A percentile compares a stretch with the other conserved stretches of the same genome.
Evolutionary conservation across 2,329 filamentous ascomycete genomes (phyloP).

Genomic region (Pseudogymnoascus sp.): DNA sequence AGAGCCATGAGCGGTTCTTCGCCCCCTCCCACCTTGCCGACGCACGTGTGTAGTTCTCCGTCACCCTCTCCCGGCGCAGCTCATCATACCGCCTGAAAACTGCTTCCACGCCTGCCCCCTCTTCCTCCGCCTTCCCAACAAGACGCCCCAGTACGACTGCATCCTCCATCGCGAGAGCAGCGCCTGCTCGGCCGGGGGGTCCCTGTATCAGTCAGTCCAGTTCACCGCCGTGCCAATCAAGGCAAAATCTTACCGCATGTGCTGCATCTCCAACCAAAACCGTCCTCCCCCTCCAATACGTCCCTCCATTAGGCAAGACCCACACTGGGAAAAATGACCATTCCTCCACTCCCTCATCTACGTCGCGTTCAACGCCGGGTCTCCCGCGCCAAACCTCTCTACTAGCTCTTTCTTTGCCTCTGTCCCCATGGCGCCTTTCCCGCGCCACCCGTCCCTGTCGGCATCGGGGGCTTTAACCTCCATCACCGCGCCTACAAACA

Average conservation of each 20-base stretch:
- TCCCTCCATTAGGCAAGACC: slow-evolving; percentile 13
- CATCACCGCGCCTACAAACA: slow-evolving; percentile 17
- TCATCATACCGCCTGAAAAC: slow-evolving; percentile 21
- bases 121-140: slow-evolving; percentile 36
- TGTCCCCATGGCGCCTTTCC: slow-evolving; percentile 8
- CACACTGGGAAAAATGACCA: slow-evolving; percentile 18
- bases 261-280: slow-evolving; percentile 20
- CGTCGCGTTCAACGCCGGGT: slow-evolving; percentile 10
- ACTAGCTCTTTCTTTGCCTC: slow-evolving; percentile 13
- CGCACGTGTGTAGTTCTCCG: slow-evolving; percentile 33
- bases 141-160: slow-evolving; percentile 40
- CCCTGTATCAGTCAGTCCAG: slow-evolving; percentile 27
- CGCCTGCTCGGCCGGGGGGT: slow-evolving; percentile 45
- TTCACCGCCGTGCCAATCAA: neutral
- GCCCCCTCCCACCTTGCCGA: slow-evolving; percentile 21
- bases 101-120: slow-evolving; percentile 39
- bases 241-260: slow-evolving; percentile 14
- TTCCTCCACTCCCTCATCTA: slow-evolving; percentile 12
- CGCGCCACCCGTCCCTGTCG: slow-evolving; percentile 17
- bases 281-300: slow-evolving; percentile 13
- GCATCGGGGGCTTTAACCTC: slow-evolving; percentile 10
- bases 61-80: slow-evolving; percentile 26
- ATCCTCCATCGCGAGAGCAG: slow-evolving; percentile 47
- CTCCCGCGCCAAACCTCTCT: slow-evolving; percentile 12
- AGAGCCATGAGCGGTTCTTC: slow-evolving; percentile 17